Percentiles rank a stretch among this genome's conserved stretches.
phyloP scores from a whole-genome alignment of 2,329 filamentous ascomycete species.

The Eutypa lata region DNA sequence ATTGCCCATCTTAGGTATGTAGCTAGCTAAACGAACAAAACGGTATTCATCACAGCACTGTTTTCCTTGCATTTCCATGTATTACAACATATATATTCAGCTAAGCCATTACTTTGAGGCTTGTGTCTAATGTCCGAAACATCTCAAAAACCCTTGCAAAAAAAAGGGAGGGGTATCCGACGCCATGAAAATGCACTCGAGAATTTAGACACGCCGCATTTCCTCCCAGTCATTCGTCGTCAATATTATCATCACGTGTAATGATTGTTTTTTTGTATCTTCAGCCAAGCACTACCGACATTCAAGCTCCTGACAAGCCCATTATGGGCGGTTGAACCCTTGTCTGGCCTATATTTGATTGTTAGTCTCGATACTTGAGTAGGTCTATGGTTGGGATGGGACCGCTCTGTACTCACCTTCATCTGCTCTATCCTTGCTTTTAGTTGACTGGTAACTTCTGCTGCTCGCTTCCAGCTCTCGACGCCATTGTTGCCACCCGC shows the following conservation, averaged over 20 bases:
- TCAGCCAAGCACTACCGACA: not conserved
- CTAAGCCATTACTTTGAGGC: not conserved
- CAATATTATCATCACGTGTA: not conserved
- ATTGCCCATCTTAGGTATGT: too few relatives aligned
- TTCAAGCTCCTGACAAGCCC: not conserved
- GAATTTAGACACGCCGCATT: slow-evolving; percentile 10
- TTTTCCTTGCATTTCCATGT: too few relatives aligned
- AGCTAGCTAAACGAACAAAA: too few relatives aligned
- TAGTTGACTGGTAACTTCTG: slow-evolving; percentile 94
- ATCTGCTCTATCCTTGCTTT: slow-evolving; percentile 98
- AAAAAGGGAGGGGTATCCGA: slow-evolving; percentile 21
- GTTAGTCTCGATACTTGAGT: not conserved
- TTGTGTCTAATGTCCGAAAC: slow-evolving; percentile 1
- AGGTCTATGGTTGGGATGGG: not conserved
- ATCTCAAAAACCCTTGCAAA: slow-evolving; percentile 2
- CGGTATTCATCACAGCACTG: too few relatives aligned
- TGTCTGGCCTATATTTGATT: slow-evolving; percentile 43
- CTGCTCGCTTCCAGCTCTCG: slow-evolving; percentile 95
- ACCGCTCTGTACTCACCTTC: slow-evolving; percentile 58
- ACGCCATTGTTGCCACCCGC: slow-evolving; percentile 48
- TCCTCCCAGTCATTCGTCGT: not conserved
- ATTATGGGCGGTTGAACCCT: slow-evolving; percentile 43
- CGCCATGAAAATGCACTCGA: slow-evolving; percentile 23
- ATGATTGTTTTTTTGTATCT: not conserved
- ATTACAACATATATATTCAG: not conserved